phyloP scores from a whole-genome alignment of 495 filamentous ascomycete species.

The Hyaloscypha hepaticicola region DNA sequence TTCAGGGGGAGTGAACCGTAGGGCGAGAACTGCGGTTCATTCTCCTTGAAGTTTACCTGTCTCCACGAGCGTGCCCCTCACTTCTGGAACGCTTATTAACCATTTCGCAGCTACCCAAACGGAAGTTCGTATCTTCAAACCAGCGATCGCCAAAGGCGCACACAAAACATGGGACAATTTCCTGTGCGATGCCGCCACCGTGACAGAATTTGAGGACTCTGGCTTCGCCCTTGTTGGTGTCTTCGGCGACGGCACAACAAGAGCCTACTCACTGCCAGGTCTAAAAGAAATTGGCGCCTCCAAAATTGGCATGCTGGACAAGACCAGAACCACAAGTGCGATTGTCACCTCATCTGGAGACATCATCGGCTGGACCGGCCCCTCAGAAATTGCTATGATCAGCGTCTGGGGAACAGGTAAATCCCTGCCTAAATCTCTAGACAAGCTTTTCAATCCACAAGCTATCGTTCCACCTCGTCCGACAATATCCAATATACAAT shows the following conservation, averaged over 20 bases:
- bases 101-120: constrained; percentile 59
- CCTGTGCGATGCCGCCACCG: constrained; percentile 72
- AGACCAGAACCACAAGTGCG: constrained; percentile 63
- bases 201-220: constrained; percentile 68
- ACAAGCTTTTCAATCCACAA: constrained; percentile 75
- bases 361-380: constrained; percentile 85
- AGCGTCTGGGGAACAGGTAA: constrained; percentile 77
- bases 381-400: constrained; percentile 76
- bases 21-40: too few relatives aligned
- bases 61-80: not conserved
- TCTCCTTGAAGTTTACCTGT: too few relatives aligned
- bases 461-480: constrained; percentile 73
- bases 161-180: constrained; percentile 83
- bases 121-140: constrained; percentile 81
- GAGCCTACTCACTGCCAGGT: constrained; percentile 80
- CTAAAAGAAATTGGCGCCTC: constrained; percentile 80
- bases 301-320: constrained; percentile 65
- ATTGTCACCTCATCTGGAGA: constrained; percentile 74
- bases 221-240: constrained; percentile 79
- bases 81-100: constrained; percentile 17
- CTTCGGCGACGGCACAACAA: constrained; percentile 74
- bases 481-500: constrained; percentile 94
- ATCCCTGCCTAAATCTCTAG: constrained; percentile 53
- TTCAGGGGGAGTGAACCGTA: too few relatives aligned
- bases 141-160: constrained; percentile 79